Conservation (phyloP, 2,329 filamentous ascomycete genomes). For the Claviceps africana region DNA sequence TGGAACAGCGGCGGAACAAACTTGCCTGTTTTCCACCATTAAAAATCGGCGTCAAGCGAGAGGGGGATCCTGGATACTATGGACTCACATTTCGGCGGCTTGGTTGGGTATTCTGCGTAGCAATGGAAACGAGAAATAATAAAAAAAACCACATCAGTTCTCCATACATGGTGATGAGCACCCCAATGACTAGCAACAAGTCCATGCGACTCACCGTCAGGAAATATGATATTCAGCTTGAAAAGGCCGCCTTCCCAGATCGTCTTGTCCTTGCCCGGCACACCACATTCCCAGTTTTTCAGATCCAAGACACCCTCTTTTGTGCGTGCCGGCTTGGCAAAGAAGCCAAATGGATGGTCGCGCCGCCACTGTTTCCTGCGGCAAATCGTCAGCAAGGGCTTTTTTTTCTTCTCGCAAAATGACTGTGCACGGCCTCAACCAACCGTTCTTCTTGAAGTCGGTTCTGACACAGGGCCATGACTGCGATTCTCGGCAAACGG, state of each 20-base stretch:
- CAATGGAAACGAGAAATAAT: neutral
- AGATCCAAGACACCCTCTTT: constrained; percentile 72
- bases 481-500: constrained; percentile 8
- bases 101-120: constrained; percentile 79
- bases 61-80: neutral
- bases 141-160: neutral
- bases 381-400: constrained; percentile 10
- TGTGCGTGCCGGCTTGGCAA: constrained; percentile 73
- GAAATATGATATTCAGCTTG: constrained; percentile 85
- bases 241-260: constrained; percentile 97
- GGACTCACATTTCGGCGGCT: constrained; percentile 87
- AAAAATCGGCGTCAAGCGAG: neutral
- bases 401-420: neutral
- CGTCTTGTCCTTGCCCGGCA: constrained; percentile 92
- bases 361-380: constrained; percentile 86
- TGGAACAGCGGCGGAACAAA: constrained; percentile 94
- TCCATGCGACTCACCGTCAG: constrained; percentile 55
- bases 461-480: constrained; percentile 80
- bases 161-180: neutral
- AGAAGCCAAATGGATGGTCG: constrained; percentile 97
- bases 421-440: constrained; percentile 14
- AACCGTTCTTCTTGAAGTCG: constrained; percentile 80
- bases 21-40: constrained; percentile 52
- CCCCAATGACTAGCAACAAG: constrained; percentile 5
- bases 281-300: constrained; percentile 92